phyloP scores from a whole-genome alignment of 225 moss, liverwort and hornwort genomes.

The Sphagnum contortum region DNA sequence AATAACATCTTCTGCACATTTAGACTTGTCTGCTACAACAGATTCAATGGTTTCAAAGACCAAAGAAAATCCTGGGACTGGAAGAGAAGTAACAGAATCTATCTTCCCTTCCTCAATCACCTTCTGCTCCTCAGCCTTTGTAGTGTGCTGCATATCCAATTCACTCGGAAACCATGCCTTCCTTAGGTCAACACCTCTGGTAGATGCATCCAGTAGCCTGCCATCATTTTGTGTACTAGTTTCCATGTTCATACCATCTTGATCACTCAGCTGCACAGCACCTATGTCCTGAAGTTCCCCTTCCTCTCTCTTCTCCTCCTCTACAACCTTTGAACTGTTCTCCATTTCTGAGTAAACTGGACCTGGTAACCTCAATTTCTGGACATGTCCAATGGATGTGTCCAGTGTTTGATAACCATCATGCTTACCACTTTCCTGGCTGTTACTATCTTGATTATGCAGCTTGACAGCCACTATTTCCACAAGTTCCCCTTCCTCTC shows the following conservation, averaged over 20 bases:
- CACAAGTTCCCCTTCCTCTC: background rate
- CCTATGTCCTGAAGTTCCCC: background rate
- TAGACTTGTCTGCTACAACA: background rate
- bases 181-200: background rate
- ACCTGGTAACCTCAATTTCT: too few relatives aligned
- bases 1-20: background rate
- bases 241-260: too few relatives aligned
- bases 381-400: background rate
- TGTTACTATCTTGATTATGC: slow-evolving; percentile 1
- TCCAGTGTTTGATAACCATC: background rate
- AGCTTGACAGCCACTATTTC: background rate
- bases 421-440: slow-evolving; percentile 1
- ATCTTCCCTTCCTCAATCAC: slow-evolving; percentile 5
- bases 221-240: too few relatives aligned
- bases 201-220: background rate
- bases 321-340: background rate
- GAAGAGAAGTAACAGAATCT: background rate
- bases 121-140: slow-evolving; percentile 1
- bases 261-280: background rate
- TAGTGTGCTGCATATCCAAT: background rate
- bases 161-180: background rate
- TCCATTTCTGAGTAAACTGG: too few relatives aligned
- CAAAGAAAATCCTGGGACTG: background rate
- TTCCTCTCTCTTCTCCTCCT: background rate
- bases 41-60: too few relatives aligned